These are phyloP conservation scores for Geopyxis carbonaria DNA, from an alignment of 495 filamentous ascomycete species.

Conservation along the genomic window DNA sequence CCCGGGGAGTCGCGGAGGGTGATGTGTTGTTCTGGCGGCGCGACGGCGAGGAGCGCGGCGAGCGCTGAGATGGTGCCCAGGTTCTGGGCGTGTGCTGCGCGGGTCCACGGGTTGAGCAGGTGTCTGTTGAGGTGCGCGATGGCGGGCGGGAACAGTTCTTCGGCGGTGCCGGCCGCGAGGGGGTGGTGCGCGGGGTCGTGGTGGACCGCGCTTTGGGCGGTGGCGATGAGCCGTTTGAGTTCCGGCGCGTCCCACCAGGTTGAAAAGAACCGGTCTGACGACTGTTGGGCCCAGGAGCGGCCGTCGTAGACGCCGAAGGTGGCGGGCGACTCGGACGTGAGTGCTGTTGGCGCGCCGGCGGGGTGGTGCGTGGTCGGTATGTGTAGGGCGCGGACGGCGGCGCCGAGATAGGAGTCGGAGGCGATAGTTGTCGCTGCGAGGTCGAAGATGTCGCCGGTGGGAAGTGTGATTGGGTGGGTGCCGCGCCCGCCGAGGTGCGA, in stretches of 20 bases:
- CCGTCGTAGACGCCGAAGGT: background rate
- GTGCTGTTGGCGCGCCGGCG: background rate
- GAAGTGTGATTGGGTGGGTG: background rate
- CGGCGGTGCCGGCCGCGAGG: background rate
- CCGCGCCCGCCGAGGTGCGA: background rate
- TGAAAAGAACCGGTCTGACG: background rate
- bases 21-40: conserved; percentile 66
- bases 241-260: background rate
- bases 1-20: conserved; percentile 55
- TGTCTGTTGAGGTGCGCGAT: conserved; percentile 75
- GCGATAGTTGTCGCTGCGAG: background rate
- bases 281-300: background rate
- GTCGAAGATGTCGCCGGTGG: background rate
- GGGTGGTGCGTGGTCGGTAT: background rate
- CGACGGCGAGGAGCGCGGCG: conserved; percentile 35
- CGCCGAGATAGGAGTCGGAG: background rate
- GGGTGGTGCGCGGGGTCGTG: background rate
- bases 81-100: conserved; percentile 90
- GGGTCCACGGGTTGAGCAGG: conserved; percentile 72
- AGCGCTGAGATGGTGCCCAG: conserved; percentile 65
- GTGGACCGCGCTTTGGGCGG: background rate
- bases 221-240: background rate
- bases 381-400: background rate
- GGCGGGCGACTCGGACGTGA: background rate
- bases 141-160: too few relatives aligned